phyloP scores from a whole-genome alignment of 371 early-diverging fungal species.

The Batrachochytrium dendrobatidis region DNA sequence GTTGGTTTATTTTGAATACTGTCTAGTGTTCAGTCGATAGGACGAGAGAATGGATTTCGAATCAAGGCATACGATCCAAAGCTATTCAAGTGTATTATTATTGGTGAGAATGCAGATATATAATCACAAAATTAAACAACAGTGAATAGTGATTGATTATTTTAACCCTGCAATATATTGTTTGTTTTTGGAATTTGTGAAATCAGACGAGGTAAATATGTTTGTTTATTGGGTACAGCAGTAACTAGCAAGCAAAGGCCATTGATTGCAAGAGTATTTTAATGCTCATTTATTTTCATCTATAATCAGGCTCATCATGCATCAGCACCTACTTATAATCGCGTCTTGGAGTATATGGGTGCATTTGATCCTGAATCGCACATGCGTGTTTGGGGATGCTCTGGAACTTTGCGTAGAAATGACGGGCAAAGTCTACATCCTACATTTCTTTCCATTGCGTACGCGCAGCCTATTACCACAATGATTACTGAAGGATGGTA shows the following conservation, averaged over 20 bases:
- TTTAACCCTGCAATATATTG: too few species aligned
- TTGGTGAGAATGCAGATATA: conserved; percentile 65
- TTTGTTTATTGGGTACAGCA: not conserved
- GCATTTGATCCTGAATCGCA: conserved; percentile 33
- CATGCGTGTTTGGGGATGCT: conserved; percentile 83
- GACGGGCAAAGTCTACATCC: conserved; percentile 64
- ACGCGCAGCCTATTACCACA: conserved; percentile 60
- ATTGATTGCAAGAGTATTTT: too few species aligned
- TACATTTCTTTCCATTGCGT: conserved; percentile 74
- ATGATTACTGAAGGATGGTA: conserved; percentile 79
- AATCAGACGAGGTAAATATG: not conserved
- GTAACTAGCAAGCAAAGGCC: too few species aligned
- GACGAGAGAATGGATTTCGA: too few species aligned
- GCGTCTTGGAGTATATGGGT: conserved; percentile 67
- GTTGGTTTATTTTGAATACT: too few species aligned
- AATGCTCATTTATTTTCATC: not conserved
- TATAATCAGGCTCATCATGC: conserved; percentile 82
- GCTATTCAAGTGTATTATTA: conserved; percentile 71
- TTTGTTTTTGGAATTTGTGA: too few species aligned
- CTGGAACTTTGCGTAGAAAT: conserved; percentile 80
- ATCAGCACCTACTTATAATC: conserved; percentile 61
- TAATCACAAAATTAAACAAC: not conserved
- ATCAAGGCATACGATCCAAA: not conserved
- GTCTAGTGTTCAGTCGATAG: too few species aligned
- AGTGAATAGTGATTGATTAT: not conserved